Evolutionary conservation across 495 filamentous ascomycete genomes (phyloP).

Genomic region (Trichoderma asperelloides): DNA sequence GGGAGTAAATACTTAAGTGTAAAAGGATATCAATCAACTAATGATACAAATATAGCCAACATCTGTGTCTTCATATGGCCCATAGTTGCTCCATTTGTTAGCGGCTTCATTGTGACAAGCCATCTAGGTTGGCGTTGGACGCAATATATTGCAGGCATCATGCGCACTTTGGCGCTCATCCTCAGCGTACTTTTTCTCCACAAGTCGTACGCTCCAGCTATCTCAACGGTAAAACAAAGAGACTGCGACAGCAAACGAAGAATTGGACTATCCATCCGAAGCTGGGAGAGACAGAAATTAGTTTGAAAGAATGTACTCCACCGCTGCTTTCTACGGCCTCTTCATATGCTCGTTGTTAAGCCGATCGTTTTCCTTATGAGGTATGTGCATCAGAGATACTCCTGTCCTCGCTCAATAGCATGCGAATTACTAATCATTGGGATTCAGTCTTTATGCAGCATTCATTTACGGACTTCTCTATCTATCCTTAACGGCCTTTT

Average conservation of each 20-base stretch:
- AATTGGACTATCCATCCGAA: not conserved
- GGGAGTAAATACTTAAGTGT: too few species aligned
- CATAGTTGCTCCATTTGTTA: constrained; percentile 48
- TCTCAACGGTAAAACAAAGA: not conserved
- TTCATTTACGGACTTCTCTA: constrained; percentile 56
- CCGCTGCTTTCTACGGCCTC: not conserved
- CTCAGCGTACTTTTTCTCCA: constrained; percentile 41
- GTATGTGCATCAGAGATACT: not conserved
- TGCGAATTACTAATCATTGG: constrained; percentile 20
- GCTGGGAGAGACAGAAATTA: not conserved
- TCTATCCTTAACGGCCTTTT: constrained; percentile 54
- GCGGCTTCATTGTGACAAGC: constrained; percentile 46
- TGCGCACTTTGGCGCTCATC: constrained; percentile 33
- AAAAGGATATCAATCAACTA: too few species aligned
- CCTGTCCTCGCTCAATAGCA: too few species aligned
- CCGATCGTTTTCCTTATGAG: not conserved
- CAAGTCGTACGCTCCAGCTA: constrained; percentile 55
- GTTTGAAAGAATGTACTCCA: not conserved
- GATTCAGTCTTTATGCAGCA: constrained; percentile 35
- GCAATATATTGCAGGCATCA: constrained; percentile 53
- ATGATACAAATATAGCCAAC: not conserved
- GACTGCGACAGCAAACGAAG: not conserved
- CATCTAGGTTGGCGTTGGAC: constrained; percentile 59
- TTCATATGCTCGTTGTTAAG: not conserved
- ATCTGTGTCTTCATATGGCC: constrained; percentile 30